These are phyloP conservation scores for Leccinum obscurum DNA, from an alignment of 768 basidiomycete genomes.

Conservation along the genomic window DNA sequence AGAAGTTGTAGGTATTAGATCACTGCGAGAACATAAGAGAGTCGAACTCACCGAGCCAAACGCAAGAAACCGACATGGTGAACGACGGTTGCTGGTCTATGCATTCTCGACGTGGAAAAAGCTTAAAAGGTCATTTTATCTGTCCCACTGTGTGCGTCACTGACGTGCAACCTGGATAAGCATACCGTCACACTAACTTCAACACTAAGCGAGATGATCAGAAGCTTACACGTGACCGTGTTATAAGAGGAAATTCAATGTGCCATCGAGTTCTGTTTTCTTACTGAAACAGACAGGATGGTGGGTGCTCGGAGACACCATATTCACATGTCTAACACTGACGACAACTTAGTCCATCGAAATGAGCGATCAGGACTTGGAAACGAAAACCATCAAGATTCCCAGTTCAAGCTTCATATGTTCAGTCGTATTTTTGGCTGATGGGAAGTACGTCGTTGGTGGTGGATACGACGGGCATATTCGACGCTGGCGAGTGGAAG, in stretches of 20 bases:
- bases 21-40: neutral
- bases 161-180: too few relatives aligned
- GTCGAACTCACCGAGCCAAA: slow-evolving; percentile 23
- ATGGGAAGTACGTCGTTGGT: slow-evolving; percentile 6
- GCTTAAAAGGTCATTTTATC: slow-evolving; percentile 18
- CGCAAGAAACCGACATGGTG: slow-evolving; percentile 21
- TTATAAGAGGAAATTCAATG: neutral
- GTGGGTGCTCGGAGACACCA: neutral
- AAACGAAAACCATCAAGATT: neutral
- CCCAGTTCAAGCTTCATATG: neutral
- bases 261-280: too few relatives aligned
- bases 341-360: neutral
- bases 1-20: slow-evolving; percentile 31
- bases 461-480: slow-evolving; percentile 1
- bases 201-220: too few relatives aligned
- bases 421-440: slow-evolving; percentile 1
- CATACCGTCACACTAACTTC: too few relatives aligned
- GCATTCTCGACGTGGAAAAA: neutral
- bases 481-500: slow-evolving; percentile 5
- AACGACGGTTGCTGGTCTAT: neutral
- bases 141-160: neutral
- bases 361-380: neutral
- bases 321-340: neutral
- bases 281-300: neutral
- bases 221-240: neutral